Evolutionary conservation across 306 rosid species (phyloP).

Genomic region (Rosa rugosa): DNA sequence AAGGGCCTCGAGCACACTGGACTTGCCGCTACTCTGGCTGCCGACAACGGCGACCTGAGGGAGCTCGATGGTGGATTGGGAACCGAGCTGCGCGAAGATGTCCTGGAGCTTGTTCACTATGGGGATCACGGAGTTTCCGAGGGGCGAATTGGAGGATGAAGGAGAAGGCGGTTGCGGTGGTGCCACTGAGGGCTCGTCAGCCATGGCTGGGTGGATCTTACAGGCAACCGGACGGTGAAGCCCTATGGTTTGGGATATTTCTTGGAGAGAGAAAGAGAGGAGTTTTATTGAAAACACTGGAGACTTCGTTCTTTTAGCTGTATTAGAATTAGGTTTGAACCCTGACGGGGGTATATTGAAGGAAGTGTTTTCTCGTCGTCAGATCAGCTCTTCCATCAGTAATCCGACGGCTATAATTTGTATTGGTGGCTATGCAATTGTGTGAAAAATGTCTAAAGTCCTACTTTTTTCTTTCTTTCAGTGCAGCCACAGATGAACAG

Average conservation of each 20-base stretch:
- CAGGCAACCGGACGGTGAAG: slow-evolving; percentile 10
- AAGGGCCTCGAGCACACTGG: no score
- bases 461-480: no score
- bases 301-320: neutral
- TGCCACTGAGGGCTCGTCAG: slow-evolving; percentile 50
- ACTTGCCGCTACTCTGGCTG: no score
- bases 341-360: no score
- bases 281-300: neutral
- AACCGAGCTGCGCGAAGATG: slow-evolving; percentile 84
- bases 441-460: no score
- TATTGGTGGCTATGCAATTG: no score
- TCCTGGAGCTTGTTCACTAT: slow-evolving; percentile 90
- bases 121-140: slow-evolving; percentile 84
- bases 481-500: no score
- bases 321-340: neutral
- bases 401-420: no score
- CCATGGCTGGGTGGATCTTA: slow-evolving; percentile 58
- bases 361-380: no score
- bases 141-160: slow-evolving; percentile 48
- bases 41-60: no score
- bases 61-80: slow-evolving; percentile 26
- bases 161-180: slow-evolving; percentile 34
- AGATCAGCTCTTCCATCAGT: no score
- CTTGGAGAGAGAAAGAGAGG: slow-evolving; percentile 3
- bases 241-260: slow-evolving; percentile 47